These are phyloP conservation scores for Cryptococcus amylolentus DNA, from an alignment of 1,284 basidiomycete species.

Conservation along the genomic window DNA sequence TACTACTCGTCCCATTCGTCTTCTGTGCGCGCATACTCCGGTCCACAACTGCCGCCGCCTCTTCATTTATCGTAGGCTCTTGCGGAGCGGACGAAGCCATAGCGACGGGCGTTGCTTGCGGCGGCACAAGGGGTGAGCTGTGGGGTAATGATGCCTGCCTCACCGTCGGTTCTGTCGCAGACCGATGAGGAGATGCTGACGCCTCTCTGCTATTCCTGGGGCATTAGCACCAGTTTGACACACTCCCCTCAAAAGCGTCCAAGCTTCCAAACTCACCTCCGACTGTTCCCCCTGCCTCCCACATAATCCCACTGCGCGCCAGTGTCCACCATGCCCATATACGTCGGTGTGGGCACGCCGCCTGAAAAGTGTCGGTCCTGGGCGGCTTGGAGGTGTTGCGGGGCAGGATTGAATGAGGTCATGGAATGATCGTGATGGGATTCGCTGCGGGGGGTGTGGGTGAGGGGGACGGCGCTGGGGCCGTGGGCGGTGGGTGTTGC, in stretches of 20 bases:
- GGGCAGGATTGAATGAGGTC: slow-evolving; percentile 43
- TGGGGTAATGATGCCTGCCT: neutral
- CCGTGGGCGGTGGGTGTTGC: neutral
- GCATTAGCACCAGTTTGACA: neutral
- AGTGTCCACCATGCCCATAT: slow-evolving; percentile 57
- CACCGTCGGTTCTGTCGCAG: slow-evolving; percentile 21
- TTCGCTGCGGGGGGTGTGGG: neutral
- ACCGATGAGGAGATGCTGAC: slow-evolving; percentile 40
- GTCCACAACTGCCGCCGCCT: slow-evolving; percentile 23
- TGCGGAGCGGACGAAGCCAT: slow-evolving; percentile 19
- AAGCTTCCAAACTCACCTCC: slow-evolving; percentile 30
- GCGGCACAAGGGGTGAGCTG: neutral
- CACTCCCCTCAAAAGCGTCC: neutral
- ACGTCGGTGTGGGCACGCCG: slow-evolving; percentile 55
- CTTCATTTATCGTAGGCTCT: slow-evolving; percentile 40
- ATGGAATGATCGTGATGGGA: slow-evolving; percentile 6
- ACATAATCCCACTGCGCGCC: slow-evolving; percentile 48
- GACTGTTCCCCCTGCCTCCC: slow-evolving; percentile 33
- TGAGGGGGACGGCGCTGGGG: neutral
- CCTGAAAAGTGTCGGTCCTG: slow-evolving; percentile 25
- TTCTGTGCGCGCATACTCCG: slow-evolving; percentile 18
- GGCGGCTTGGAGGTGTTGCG: slow-evolving; percentile 38
- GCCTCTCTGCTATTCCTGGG: slow-evolving; percentile 21
- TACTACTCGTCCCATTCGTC: neutral
- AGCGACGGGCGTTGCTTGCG: slow-evolving; percentile 16